Base-by-base conservation (phyloP, 2,329 filamentous ascomycete genomes). In the Aureobasidium namibiae region DNA sequence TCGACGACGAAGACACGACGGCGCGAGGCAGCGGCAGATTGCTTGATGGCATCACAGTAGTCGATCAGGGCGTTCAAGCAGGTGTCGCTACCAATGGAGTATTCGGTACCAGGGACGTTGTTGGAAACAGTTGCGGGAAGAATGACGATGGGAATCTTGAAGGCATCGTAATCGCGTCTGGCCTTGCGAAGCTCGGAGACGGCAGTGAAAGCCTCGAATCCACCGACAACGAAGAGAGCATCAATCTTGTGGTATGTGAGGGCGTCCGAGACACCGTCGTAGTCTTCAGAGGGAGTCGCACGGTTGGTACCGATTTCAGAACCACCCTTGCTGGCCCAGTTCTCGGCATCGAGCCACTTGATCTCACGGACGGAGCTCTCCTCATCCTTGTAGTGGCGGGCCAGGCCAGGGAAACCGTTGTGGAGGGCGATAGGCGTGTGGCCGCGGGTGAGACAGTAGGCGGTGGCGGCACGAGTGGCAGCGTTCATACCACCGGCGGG, bases 401-500 rank as follows among this genome's bases (percentile, higher is more conserved):
- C 88, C 60, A 99, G 86, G 16, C 94, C 94, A 33, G 94, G 90
- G 74, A 99, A 99, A 26, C 94, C 94, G 68, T 99, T 99, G 76
- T 97, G 89, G 59, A 99, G 91, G 18, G 90, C 92, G 67, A 97
- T 74, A 4, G 94, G 89, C 56, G 90, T 90, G 73, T 99, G 94
- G n/a, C 94, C 94, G 61, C 91, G 85, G 45, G 89, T 88, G 60
- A 95, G 74, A 72, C 92, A 97, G 78, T 96, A 96, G 33, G 91
- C 90, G 18, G 96, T 92, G 14, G 90, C 92, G 31, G 90, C 92
- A 65, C 94, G 86, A 21, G 95, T 94, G 42, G 94, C 94, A 29
- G 92, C 92, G 74, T 99, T 99, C 89, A 99, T 97, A 67, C 94
- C 94, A 73, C 94, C 94, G 31, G 94, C 94, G 8, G 94, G 94